phyloP scores from a whole-genome alignment of 139 green algal genomes.

The Picochlorum sp. region DNA sequence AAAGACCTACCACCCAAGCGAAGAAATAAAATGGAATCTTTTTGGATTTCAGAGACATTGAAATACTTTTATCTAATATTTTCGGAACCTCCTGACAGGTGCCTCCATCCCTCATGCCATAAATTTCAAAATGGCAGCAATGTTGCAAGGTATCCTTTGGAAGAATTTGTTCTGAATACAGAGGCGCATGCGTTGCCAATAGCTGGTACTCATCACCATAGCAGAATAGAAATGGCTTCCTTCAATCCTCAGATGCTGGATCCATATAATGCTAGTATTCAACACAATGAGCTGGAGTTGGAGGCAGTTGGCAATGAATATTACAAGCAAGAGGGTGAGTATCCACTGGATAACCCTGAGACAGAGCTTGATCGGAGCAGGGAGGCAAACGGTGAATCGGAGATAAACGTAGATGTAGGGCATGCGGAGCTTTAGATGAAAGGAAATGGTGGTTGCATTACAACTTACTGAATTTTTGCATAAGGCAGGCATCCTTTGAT shows the following conservation, averaged over 20 bases:
- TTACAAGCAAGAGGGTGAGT: no score
- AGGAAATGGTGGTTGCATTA: no score
- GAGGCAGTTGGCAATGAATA: no score
- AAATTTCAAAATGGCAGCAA: background rate
- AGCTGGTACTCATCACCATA: no score
- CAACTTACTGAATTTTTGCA: slow-evolving; percentile 5
- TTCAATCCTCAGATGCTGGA: no score
- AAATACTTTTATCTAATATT: slow-evolving; percentile 85
- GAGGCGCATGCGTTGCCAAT: slow-evolving; percentile 73
- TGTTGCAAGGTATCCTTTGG: slow-evolving; percentile 38
- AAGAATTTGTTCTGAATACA: slow-evolving; percentile 79
- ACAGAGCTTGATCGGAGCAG: no score
- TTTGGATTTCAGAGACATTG: slow-evolving; percentile 76
- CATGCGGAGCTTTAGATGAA: no score
- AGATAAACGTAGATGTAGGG: background rate
- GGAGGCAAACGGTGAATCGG: background rate
- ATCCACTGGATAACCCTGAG: no score
- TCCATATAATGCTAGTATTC: no score
- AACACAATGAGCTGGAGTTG: no score
- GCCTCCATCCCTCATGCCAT: slow-evolving; percentile 16
- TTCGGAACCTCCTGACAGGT: slow-evolving; percentile 38
- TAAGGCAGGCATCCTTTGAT: slow-evolving; percentile 27
- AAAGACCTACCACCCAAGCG: slow-evolving; percentile 31
- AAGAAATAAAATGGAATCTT: slow-evolving; percentile 75
- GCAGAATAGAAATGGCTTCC: no score